phyloP scores from a whole-genome alignment of 768 basidiomycete genomes.

The Tulasnella sp. region DNA sequence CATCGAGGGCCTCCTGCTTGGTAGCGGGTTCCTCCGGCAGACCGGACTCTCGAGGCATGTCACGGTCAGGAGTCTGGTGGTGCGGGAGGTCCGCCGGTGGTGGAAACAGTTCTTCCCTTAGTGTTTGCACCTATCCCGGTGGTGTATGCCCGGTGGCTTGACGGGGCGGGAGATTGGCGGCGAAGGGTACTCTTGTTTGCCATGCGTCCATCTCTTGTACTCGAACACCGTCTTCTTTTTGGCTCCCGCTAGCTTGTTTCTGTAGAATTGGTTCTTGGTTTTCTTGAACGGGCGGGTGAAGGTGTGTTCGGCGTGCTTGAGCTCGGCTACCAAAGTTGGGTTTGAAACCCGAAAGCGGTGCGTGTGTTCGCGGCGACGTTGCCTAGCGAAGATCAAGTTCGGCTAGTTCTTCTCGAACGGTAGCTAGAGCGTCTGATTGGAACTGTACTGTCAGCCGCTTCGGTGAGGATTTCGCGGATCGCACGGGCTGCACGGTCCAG shows the following conservation, averaged over 20 bases:
- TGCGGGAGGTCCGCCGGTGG: too few species aligned
- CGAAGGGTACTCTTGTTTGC: background rate
- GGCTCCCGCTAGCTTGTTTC: background rate
- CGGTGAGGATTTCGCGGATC: background rate
- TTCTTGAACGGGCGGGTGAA: background rate
- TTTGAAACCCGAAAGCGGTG: background rate
- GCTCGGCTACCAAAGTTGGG: background rate
- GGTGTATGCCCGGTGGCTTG: too few species aligned
- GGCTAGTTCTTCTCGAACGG: background rate
- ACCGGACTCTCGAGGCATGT: too few species aligned
- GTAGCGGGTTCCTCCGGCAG: too few species aligned
- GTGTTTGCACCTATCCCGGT: too few species aligned
- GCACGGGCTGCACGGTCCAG: background rate
- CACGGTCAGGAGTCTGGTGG: too few species aligned
- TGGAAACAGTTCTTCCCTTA: too few species aligned
- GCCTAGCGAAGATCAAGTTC: background rate
- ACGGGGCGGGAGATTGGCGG: background rate
- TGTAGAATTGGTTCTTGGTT: background rate
- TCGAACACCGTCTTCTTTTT: background rate
- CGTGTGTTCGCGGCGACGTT: background rate
- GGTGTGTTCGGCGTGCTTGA: background rate
- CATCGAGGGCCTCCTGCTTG: too few species aligned
- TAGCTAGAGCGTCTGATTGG: background rate
- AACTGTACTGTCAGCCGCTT: background rate
- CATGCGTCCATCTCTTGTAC: background rate